These are phyloP conservation scores for Aspergillus egyptiacus DNA, from an alignment of 495 filamentous ascomycete genomes.

Conservation along the genomic window DNA sequence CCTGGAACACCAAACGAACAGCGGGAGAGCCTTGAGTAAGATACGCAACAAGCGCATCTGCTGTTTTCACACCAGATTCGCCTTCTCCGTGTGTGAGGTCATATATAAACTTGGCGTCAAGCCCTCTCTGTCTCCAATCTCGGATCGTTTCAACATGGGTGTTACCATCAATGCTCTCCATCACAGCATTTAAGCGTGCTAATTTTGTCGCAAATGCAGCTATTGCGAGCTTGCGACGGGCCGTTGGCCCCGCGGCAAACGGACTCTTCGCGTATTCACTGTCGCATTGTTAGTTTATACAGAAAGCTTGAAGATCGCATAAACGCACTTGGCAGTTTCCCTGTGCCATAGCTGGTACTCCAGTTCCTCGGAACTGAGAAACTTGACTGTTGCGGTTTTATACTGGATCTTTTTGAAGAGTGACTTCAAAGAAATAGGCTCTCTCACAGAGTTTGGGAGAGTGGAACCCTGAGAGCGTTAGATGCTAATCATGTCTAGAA, in stretches of 20 bases:
- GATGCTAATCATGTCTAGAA: background rate
- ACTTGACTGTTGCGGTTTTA: background rate
- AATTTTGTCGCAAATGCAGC: background rate
- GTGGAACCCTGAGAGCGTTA: background rate
- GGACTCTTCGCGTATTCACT: no score
- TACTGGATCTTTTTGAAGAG: background rate
- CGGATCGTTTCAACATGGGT: background rate
- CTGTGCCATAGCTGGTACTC: conserved; percentile 1
- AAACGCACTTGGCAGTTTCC: no score
- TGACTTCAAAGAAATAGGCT: background rate
- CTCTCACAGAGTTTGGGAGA: background rate
- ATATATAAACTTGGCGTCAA: background rate
- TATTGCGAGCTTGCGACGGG: background rate
- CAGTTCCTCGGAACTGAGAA: background rate
- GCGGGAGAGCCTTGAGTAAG: background rate
- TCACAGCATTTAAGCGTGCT: background rate
- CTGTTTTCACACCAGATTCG: background rate
- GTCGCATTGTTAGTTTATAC: no score
- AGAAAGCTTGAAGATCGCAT: no score
- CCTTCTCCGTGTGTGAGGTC: background rate
- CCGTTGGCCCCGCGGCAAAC: background rate
- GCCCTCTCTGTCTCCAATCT: background rate
- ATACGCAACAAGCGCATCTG: background rate
- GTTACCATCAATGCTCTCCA: background rate
- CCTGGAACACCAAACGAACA: background rate